Conservation (phyloP, 352 stramenopile species). For the Pythium myriotylum region DNA sequence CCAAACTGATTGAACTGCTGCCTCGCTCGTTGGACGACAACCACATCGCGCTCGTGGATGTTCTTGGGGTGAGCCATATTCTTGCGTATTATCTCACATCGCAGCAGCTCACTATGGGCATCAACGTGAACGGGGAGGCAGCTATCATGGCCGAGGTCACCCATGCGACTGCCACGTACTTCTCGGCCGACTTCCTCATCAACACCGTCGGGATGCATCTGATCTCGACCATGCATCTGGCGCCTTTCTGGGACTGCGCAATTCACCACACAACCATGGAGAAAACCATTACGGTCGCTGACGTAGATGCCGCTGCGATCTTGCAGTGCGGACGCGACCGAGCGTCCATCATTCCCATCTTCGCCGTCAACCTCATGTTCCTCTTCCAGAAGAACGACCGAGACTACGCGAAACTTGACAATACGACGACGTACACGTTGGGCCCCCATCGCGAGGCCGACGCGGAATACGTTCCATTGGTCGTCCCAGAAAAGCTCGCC, state of each 20-base stretch:
- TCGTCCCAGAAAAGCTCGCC: constrained; percentile 33
- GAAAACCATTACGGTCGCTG: constrained; percentile 29
- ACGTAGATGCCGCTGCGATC: constrained; percentile 31
- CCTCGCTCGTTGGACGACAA: constrained; percentile 24
- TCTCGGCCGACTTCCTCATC: constrained; percentile 38
- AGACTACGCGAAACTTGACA: constrained; percentile 46
- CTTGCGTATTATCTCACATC: constrained; percentile 30
- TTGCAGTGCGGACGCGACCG: constrained; percentile 29
- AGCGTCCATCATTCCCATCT: constrained; percentile 28
- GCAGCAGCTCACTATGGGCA: constrained; percentile 38
- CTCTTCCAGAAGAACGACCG: constrained; percentile 41
- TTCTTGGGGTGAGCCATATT: constrained; percentile 29
- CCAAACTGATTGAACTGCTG: constrained; percentile 27
- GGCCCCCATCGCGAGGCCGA: constrained; percentile 28
- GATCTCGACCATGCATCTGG: constrained; percentile 35
- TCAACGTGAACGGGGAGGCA: constrained; percentile 41
- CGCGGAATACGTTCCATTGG: constrained; percentile 11
- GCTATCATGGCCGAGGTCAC: constrained; percentile 47
- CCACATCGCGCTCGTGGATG: constrained; percentile 35
- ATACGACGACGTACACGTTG: constrained; percentile 38
- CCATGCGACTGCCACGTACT: constrained; percentile 30
- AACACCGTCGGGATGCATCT: constrained; percentile 41
- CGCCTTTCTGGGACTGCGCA: constrained; percentile 47
- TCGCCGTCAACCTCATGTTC: constrained; percentile 46
- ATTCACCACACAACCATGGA: constrained; percentile 45